Evolutionary conservation across 208 protist genomes (phyloP).

Genomic region (Trypanosoma mega): DNA sequence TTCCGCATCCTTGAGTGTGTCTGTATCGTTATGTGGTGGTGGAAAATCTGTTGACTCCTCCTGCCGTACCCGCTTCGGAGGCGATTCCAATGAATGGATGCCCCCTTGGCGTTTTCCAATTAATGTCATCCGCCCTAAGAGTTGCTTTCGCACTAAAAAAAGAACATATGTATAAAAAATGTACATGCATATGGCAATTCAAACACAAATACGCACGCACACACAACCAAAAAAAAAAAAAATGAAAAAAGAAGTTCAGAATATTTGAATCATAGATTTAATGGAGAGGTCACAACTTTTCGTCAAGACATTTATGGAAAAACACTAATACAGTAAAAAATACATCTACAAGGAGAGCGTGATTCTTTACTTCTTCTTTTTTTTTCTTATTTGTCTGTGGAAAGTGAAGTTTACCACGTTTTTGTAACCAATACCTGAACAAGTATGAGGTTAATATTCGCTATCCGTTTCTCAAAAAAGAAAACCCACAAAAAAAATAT

Average conservation of each 20-base stretch:
- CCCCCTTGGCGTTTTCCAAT: not conserved
- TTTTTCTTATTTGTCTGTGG: too few species aligned
- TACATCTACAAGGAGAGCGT: too few species aligned
- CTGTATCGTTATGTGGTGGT: not conserved
- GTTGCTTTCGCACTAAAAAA: not conserved
- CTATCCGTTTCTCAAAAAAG: too few species aligned
- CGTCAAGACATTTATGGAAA: too few species aligned
- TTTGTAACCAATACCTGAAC: too few species aligned
- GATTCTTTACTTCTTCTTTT: too few species aligned
- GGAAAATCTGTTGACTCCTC: constrained; percentile 5
- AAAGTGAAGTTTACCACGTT: too few species aligned
- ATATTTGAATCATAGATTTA: not conserved
- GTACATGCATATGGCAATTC: constrained; percentile 3
- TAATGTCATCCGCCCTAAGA: not conserved
- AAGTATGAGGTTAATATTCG: too few species aligned
- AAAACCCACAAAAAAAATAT: too few species aligned
- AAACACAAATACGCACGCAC: not conserved
- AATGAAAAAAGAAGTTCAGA: not conserved
- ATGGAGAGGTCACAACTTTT: not conserved
- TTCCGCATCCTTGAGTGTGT: not conserved
- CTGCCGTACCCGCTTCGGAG: not conserved
- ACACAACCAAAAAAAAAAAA: constrained; percentile 3
- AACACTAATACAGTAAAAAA: too few species aligned
- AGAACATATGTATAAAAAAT: not conserved
- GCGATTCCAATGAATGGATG: not conserved